A percentile compares a stretch with the other conserved stretches of the same genome.
Conservation (phyloP, 1,284 basidiomycete genomes). For the Malassezia arunalokei region DNA sequence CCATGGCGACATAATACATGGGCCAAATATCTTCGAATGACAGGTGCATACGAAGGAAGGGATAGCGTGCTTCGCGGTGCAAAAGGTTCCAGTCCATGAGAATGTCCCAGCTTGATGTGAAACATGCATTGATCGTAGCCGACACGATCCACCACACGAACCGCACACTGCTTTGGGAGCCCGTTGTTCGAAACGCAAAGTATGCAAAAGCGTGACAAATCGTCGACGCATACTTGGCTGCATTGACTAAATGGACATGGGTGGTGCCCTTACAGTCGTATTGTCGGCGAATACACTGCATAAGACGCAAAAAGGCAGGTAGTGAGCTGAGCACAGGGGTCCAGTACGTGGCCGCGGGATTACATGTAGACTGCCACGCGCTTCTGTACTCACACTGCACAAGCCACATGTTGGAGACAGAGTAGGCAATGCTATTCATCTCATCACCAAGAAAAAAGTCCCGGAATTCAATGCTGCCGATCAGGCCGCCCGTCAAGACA, state of each 20-base stretch:
- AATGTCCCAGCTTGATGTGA: conserved; percentile 65
- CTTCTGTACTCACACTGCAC: conserved; percentile 57
- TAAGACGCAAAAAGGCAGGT: conserved; percentile 61
- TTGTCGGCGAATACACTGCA: conserved; percentile 78
- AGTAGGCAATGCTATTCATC: conserved; percentile 44
- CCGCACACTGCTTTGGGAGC: conserved; percentile 14
- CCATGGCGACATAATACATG: conserved; percentile 51
- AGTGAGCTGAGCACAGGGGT: conserved; percentile 53
- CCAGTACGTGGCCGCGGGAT: conserved; percentile 35
- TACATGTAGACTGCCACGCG: conserved; percentile 23
- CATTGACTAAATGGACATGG: conserved; percentile 72
- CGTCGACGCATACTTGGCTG: conserved; percentile 47
- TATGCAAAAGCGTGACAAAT: conserved; percentile 40
- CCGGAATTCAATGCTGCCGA: conserved; percentile 46
- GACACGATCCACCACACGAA: conserved; percentile 50
- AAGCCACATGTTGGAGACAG: conserved; percentile 50
- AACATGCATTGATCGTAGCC: conserved; percentile 57
- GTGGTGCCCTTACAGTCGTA: conserved; percentile 56
- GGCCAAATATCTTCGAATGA: conserved; percentile 27
- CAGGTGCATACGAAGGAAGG: conserved; percentile 63
- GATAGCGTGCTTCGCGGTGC: conserved; percentile 53
- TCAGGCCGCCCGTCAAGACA: conserved; percentile 57
- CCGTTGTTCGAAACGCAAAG: conserved; percentile 37
- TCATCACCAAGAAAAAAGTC: conserved; percentile 47
- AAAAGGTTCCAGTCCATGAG: conserved; percentile 56